phyloP scores from a whole-genome alignment of 2,329 filamentous ascomycete genomes.

The Juglanconis juglandina region DNA sequence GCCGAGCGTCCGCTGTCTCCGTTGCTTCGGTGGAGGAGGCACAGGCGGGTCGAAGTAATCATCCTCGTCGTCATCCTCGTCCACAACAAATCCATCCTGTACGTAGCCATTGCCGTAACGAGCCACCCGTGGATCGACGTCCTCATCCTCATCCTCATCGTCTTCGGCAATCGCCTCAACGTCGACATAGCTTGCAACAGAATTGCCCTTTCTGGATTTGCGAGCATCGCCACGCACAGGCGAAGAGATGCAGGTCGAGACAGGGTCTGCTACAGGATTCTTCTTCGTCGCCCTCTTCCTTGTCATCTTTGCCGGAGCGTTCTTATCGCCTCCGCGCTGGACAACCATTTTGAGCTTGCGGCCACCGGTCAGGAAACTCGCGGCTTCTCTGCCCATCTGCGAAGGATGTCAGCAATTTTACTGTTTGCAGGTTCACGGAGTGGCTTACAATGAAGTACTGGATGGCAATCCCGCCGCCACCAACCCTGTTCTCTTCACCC shows the following conservation, averaged over 20 bases:
- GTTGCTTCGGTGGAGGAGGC: constrained; percentile 27
- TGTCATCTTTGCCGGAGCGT: constrained; percentile 26
- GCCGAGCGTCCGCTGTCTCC: constrained; percentile 33
- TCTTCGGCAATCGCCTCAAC: constrained; percentile 30
- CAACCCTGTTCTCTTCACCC: constrained; percentile 60
- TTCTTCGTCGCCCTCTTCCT: constrained; percentile 33
- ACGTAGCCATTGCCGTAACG: constrained; percentile 42
- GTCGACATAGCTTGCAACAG: constrained; percentile 18
- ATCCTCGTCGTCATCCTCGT: constrained; percentile 36
- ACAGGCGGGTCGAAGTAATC: constrained; percentile 46
- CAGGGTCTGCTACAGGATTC: constrained; percentile 21
- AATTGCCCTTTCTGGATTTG: constrained; percentile 34
- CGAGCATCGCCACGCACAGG: constrained; percentile 36
- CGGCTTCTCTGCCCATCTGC: constrained; percentile 11
- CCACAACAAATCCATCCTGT: constrained; percentile 38
- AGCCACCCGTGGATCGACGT: constrained; percentile 31
- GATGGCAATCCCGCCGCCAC: constrained; percentile 57
- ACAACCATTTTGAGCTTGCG: constrained; percentile 42
- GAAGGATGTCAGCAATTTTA: neutral
- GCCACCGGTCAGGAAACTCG: constrained; percentile 39
- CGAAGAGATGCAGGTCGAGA: constrained; percentile 51
- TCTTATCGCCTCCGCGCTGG: constrained; percentile 33
- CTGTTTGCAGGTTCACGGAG: constrained; percentile 17
- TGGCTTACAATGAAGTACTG: constrained; percentile 66
- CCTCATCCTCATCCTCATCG: constrained; percentile 32